These are phyloP conservation scores for Trichophyton verrucosum DNA, from an alignment of 2,329 filamentous ascomycete genomes.

Conservation along the genomic window DNA sequence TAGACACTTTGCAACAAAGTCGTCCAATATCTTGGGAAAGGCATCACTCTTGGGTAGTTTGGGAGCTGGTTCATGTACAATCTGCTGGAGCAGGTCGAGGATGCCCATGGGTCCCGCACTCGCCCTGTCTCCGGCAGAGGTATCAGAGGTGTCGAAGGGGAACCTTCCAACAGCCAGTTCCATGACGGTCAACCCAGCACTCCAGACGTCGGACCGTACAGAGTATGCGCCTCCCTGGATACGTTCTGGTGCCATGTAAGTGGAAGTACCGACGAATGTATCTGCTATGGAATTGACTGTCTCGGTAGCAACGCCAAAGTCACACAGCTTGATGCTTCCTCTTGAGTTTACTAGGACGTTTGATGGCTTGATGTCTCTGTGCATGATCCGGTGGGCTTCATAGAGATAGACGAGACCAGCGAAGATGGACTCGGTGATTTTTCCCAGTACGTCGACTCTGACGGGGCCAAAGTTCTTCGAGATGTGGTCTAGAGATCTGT, in stretches of 20 bases:
- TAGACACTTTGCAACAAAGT: slow-evolving; percentile 94
- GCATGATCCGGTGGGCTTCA: slow-evolving; percentile 93
- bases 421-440: slow-evolving; percentile 91
- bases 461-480: slow-evolving; percentile 92
- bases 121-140: slow-evolving; percentile 57
- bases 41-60: slow-evolving; percentile 93
- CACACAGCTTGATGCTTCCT: slow-evolving; percentile 91
- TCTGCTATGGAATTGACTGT: slow-evolving; percentile 96
- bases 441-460: slow-evolving; percentile 89
- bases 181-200: slow-evolving; percentile 90
- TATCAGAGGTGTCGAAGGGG: slow-evolving; percentile 74
- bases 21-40: slow-evolving; percentile 86
- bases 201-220: slow-evolving; percentile 98
- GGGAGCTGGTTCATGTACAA: slow-evolving; percentile 90
- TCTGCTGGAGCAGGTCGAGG: slow-evolving; percentile 87
- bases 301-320: slow-evolving; percentile 97
- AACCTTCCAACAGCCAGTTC: slow-evolving; percentile 96
- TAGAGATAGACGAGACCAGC: slow-evolving; percentile 93
- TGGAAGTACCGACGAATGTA: slow-evolving; percentile 95
- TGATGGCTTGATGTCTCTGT: slow-evolving; percentile 95
- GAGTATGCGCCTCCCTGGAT: slow-evolving; percentile 96
- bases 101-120: slow-evolving; percentile 75
- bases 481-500: slow-evolving; percentile 79
- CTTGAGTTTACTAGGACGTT: slow-evolving; percentile 94
- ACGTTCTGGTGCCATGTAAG: slow-evolving; percentile 97